Evolutionary conservation across 1,139 yeast genomes (phyloP).

Genomic region (Saccharomyces pastorianus): DNA sequence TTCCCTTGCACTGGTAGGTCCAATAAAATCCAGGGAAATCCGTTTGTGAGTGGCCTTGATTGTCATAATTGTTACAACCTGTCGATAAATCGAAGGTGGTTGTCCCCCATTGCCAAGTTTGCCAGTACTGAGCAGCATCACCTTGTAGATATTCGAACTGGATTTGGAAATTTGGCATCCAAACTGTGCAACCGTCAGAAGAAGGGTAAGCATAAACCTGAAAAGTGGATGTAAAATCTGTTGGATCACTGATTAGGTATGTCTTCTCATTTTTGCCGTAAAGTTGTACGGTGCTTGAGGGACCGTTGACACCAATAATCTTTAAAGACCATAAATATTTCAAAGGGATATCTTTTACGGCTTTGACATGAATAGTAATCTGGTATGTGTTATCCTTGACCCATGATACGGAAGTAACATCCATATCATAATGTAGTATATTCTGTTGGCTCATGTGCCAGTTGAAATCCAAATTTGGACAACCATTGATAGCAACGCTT

Average conservation of each 20-base stretch:
- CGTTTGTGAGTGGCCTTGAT: slow-evolving; percentile 23
- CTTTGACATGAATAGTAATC: slow-evolving; percentile 26
- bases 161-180: slow-evolving; percentile 28
- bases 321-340: slow-evolving; percentile 24
- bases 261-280: slow-evolving; percentile 22
- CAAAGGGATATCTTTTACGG: slow-evolving; percentile 16
- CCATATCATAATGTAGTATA: slow-evolving; percentile 20
- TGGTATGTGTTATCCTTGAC: slow-evolving; percentile 18
- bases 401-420: slow-evolving; percentile 10
- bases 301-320: slow-evolving; percentile 24
- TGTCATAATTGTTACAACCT: slow-evolving; percentile 26
- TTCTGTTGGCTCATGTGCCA: slow-evolving; percentile 11
- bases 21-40: slow-evolving; percentile 31
- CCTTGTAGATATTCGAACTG: slow-evolving; percentile 29
- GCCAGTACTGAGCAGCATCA: slow-evolving; percentile 8
- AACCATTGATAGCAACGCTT: slow-evolving; percentile 10
- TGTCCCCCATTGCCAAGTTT: slow-evolving; percentile 19
- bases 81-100: slow-evolving; percentile 23
- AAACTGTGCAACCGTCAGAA: slow-evolving; percentile 8
- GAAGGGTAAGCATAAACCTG: slow-evolving; percentile 16
- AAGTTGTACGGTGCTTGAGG: slow-evolving; percentile 19
- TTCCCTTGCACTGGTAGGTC: slow-evolving; percentile 6
- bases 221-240: slow-evolving; percentile 27
- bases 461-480: slow-evolving; percentile 21
- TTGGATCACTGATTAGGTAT: slow-evolving; percentile 20